phyloP scores from a whole-genome alignment of 805 yeast species.

The Yamadazyma sp. region DNA sequence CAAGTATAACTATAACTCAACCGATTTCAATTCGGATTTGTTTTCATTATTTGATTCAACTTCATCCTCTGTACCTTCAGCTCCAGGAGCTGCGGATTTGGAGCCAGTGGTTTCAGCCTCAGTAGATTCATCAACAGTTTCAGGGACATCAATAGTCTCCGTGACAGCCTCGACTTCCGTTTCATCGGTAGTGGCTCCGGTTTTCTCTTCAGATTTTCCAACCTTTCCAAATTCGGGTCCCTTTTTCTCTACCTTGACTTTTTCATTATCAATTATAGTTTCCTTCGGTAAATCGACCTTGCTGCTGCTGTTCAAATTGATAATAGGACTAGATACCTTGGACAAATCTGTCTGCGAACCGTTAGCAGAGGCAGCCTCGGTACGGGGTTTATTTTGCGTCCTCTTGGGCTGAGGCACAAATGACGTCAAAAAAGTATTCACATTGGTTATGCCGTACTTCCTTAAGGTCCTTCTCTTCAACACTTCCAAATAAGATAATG shows the following conservation, averaged over 20 bases:
- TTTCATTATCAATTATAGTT: conserved; percentile 37
- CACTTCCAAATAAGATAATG: conserved; percentile 41
- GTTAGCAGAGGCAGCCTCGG: conserved; percentile 10
- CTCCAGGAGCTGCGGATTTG: no score
- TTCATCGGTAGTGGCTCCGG: conserved; percentile 8
- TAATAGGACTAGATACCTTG: conserved; percentile 19
- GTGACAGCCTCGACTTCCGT: no score
- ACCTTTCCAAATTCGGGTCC: no score
- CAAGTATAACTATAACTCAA: conserved; percentile 9
- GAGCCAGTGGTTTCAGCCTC: no score
- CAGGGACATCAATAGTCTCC: no score
- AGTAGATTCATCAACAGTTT: no score
- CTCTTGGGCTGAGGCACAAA: conserved; percentile 30
- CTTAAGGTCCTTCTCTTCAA: conserved; percentile 43
- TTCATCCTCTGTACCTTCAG: conserved; percentile 6
- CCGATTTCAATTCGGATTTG: conserved; percentile 8
- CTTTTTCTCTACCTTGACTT: background rate
- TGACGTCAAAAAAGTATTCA: conserved; percentile 35
- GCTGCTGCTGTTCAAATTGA: conserved; percentile 28
- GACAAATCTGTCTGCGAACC: conserved; percentile 16
- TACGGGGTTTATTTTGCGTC: conserved; percentile 14
- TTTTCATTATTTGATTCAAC: background rate
- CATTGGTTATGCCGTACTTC: conserved; percentile 36
- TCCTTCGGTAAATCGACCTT: conserved; percentile 39
- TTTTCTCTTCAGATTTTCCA: conserved; percentile 5